phyloP scores from a whole-genome alignment of 805 yeast genomes.

The Metschnikowia noctiluminum region DNA sequence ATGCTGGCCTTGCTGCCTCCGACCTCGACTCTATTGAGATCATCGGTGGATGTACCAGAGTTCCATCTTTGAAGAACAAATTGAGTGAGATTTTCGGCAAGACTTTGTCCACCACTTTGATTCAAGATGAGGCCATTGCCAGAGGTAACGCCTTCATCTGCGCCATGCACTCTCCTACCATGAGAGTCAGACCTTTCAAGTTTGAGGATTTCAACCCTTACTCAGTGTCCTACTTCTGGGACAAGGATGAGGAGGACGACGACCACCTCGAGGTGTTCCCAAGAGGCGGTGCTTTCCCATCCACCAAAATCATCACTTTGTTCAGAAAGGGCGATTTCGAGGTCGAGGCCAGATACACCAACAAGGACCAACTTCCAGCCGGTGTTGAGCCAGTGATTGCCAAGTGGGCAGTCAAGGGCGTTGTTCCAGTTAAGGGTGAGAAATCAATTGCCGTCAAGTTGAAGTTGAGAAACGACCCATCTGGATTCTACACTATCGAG shows the following conservation, averaged over 20 bases:
- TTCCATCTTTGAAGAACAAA: slow-evolving; percentile 85
- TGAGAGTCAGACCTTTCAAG: slow-evolving; percentile 98
- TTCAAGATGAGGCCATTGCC: slow-evolving; percentile 99
- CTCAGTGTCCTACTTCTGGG: slow-evolving; percentile 96
- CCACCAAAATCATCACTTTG: slow-evolving; percentile 91
- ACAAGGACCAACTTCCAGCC: slow-evolving; percentile 66
- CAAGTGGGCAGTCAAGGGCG: slow-evolving; percentile 84
- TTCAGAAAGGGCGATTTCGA: slow-evolving; percentile 88
- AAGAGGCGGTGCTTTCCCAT: slow-evolving; percentile 86
- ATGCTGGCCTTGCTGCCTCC: slow-evolving; percentile 66
- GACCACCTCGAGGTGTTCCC: slow-evolving; percentile 96
- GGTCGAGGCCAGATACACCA: slow-evolving; percentile 81
- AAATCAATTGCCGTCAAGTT: slow-evolving; percentile 78
- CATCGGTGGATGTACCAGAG: slow-evolving; percentile 98
- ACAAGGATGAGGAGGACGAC: slow-evolving; percentile 85
- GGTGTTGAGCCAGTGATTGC: slow-evolving; percentile 69
- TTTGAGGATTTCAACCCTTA: slow-evolving; percentile 91
- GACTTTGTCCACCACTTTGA: slow-evolving; percentile 80
- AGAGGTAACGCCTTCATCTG: slow-evolving; percentile 98
- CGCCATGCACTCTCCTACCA: slow-evolving; percentile 98
- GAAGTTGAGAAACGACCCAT: slow-evolving; percentile 95
- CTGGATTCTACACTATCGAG: slow-evolving; percentile 92
- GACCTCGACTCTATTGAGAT: slow-evolving; percentile 91
- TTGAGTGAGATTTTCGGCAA: slow-evolving; percentile 69
- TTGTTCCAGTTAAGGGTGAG: slow-evolving; percentile 74